Evolutionary conservation across 768 basidiomycete genomes (phyloP), one percentile per base, ranked within the genome.

Genomic region (Podaxis sp.): DNA sequence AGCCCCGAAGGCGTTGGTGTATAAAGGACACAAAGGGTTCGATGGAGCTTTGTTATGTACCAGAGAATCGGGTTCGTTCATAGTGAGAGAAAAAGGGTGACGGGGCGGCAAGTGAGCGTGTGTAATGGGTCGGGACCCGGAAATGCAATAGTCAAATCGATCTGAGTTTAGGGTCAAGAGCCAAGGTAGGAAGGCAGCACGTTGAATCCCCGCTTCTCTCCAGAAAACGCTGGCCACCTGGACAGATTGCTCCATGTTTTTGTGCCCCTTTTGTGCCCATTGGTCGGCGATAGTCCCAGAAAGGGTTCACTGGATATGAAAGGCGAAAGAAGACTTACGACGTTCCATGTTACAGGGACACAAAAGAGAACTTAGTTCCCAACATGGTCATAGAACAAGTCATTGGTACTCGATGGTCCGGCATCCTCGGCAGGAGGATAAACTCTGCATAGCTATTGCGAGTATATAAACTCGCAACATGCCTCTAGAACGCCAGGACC

Each of bases 171-270:
- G n/a, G 15, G 12, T 43, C 29, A 24, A 22, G 7, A 55, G 19
- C 54, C 54, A 55, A 40, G 54, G 54, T 55, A 55, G 54, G 54
- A 55, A 55, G 37, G 54, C 22, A 22, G 38, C 38, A n/a, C 38
- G 22, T 38, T 55, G 15, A 22, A 11, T 19, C 22, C n/a, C 38
- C 54, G 37, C 54, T 55, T 40, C 54, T 55, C 53, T 55, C 53
- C 53, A 12, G 17, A 54, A 37, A 38, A n/a, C 4, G 25, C 49
- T 50, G 49, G 25, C 49, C 25, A 50, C 49, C 53, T 27, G 53
- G n/a, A 38, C 53, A 24, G 53, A 55, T 40, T n/a, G n/a, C 36
- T 55, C 53, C 53, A 55, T n/a, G 37, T 3, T 22, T 55, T 55
- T 17, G 22, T n/a, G 36, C 33, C 12, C 37, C n/a, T 55, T 15